Evolutionary conservation across 176 grass and related monocot genomes (phyloP), one percentile per base, ranked within the genome.

Genomic region (Eleusine indica): DNA sequence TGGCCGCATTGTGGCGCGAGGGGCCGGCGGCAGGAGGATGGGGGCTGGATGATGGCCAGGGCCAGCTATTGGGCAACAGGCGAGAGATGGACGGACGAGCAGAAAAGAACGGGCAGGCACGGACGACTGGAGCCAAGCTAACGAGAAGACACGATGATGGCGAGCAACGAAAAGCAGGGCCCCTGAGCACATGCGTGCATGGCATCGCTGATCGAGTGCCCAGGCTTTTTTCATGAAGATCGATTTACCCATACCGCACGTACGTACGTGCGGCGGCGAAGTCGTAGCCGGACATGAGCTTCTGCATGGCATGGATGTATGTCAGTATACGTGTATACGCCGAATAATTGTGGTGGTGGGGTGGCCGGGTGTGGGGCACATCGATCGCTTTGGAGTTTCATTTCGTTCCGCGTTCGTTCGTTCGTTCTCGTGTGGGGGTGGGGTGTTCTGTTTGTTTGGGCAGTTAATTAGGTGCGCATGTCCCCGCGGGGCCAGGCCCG

Each of bases 111-210:
- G 30, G 60, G 25, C 25, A 18, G 62, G 0, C 42, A 5, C 0
- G 42, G 5, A 32, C 17, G 67, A 29, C 54, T 8, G 63, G 76
- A 47, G 66, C 76, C 76, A 9, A 60, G n/a, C 17, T 1, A 30
- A 7, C 4, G 76, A n/a, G 78, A n/a, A 16, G 25, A 47, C 80
- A 72, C 9, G 68, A 82, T 82, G 14, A 82, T 82, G 80, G 39
- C 68, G 39, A 3, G 35, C 53, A 30, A 61, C 53, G 68, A 82
- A 82, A 81, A 71, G 78, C 78, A 18, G 78, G 47, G 0, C 53
- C 16, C 48, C 13, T 10, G 42, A 3, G 22, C 78, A 80, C 78
- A 80, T 80, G 65, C 64, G 0, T 48, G 21, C 41, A 12, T 6
- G 41, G 28, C 28, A 65, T 32, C 11, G 21, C 42, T 1, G 69